Base-by-base conservation (phyloP, 495 filamentous ascomycete genomes). In the Podospora pseudocomata region DNA sequence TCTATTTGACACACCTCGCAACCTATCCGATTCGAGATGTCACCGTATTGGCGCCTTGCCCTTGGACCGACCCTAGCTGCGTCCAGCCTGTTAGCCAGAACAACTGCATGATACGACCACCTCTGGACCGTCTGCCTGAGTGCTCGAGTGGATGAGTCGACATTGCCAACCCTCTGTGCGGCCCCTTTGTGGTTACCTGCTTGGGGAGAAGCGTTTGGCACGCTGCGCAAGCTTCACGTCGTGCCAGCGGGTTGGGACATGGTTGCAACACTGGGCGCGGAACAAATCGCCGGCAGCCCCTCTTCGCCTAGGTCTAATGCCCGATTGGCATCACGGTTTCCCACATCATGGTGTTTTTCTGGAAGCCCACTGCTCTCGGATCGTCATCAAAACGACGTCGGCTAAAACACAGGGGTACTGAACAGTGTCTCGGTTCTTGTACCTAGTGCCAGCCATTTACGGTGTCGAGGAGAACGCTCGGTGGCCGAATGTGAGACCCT, bases 201-300 rank as follows among this genome's bases (percentile, higher is more conserved):
- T 16, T 49, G 5, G 2, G 15, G 39, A 0, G 39, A 13, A 27
- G 6, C 30, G 30, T 32, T 32, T 32, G 56, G 6, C n/a, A 58
- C 13, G 23, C 56, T 58, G 6, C 19, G 19, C 11, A 20, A 27
- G n/a, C 56, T 20, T 18, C 9, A 27, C 23, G 56, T 58, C 11
- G 56, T 58, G 56, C 56, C 18, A n/a, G 56, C 23, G 56, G 56
- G 23, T 27, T 58, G 56, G 56, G 56, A 58, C 56, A 58, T 58
- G 56, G 18, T 20, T 58, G 23, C 56, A 61, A 32, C 59, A 23
- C 27, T 59, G 11, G 19, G 26, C 23, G 32, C 59, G 59, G 19
- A 20, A 20, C 56, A 20, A 20, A 59, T 23, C 13, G 16, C 56
- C 3, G 19, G 56, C 19, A 59, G 26, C 16, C 19, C 16, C 19